Base-by-base conservation (phyloP, 352 stramenopile genomes). In the Globisporangium nunn region DNA sequence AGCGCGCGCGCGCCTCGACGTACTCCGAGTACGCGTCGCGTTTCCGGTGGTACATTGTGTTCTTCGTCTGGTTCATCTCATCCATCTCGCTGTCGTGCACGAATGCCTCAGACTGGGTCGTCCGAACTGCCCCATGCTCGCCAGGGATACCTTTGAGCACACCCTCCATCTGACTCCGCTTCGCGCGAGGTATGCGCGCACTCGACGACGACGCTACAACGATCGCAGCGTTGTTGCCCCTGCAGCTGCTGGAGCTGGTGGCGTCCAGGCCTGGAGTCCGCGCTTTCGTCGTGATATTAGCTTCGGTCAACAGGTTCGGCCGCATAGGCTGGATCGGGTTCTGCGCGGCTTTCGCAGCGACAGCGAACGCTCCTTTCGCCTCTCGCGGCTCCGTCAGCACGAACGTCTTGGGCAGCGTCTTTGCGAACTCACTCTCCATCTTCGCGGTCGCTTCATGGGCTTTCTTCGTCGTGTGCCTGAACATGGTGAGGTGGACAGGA, bases 21-120 rank as follows among this genome's bases (percentile, higher is more conserved):
- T 94, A 94, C 52, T 93, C 85, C 7, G 85, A 94, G 72, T 94
- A 91, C 41, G 80, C 69, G 56, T 94, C 85, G 45, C 83, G 82
- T 63, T 94, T 94, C 51, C 85, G 82, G 59, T 87, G 79, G 58
- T 84, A 78, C 29, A 67, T 74, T 44, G 70, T 82, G 61, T 93
- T 68, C 64, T 91, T 94, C 50, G 79, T 65, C 43, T 60, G 61
- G 62, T 91, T 91, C 79, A 91, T 89, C 11, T 58, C 67, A n/a
- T 80, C 56, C 85, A 94, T 93, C 50, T 93, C 80, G 47, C 56
- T 54, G 55, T 85, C 72, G 62, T 91, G 88, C 31, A 66, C 71
- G 54, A 88, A 87, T 6, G 74, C 53, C 31, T 78, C 67, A 31
- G 79, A 64, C 33, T 85, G 68, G 2, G 71, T 88, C 37, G 76